Base-by-base conservation (phyloP, 116 monocot genomes). In the Phalaenopsis hybrid region DNA sequence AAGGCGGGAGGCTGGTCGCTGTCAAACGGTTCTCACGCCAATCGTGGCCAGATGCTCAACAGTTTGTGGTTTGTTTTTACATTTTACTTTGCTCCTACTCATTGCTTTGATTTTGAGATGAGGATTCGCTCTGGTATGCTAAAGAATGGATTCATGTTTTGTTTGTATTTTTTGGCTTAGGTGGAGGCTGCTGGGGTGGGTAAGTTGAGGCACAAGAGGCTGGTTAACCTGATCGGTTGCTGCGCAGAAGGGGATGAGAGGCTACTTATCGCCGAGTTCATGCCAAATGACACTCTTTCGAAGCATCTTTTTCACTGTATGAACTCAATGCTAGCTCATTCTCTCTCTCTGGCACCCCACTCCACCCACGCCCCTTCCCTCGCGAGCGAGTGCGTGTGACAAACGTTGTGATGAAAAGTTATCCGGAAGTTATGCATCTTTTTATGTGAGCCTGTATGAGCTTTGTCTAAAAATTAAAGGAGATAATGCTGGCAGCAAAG, bases 271-370 rank as follows among this genome's bases (percentile, higher is more conserved):
- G 91, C 94, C 1, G 94, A 97, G 89, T 98, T 88, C 89, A 93
- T 98, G 98, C 92, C 90, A 50, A 95, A 98, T 86, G 95, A 98
- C 74, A 98, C 98, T 15, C 88, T 98, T 20, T 93, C 95, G n/a
- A 95, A 92, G 85, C 98, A 98, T 83, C 92, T 98, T 17, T 97
- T 97, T 85, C 97, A 97, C 79, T 97, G 97, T 97, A 92, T 70
- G 70, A 37, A 37, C 70, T 70, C 15, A 12, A 37, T 70, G 33
- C 25, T 31, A 28, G 7, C 69, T 18, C n/a, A 5, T 31, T 69
- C 33, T 69, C 69, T 69, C 33, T 69, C 69, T 25, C 69, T 33
- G 3, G 37, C 37, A 37, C 37, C 31, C 7, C 33, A 20, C 61
- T 17, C 61, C 10, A 6, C 10, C 49, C 0, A 6, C 10, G 0